Percentiles rank a stretch among this genome's conserved stretches.
These are phyloP conservation scores for Talaromyces amestolkiae DNA, from an alignment of 2,329 filamentous ascomycete species.

Conservation along the genomic window DNA sequence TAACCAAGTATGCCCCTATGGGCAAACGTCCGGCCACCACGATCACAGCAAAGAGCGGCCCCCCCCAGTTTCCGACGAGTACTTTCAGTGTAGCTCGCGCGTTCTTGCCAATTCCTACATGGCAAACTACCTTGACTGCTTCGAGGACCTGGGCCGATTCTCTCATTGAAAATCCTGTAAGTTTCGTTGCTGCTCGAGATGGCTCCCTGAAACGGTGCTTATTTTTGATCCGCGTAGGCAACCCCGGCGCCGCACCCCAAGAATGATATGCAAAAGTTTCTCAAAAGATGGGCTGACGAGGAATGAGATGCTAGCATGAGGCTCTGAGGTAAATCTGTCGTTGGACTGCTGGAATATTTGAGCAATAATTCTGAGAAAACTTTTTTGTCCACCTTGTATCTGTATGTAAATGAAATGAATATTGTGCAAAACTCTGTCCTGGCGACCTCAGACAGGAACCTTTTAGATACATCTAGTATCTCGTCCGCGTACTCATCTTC, in stretches of 20 bases:
- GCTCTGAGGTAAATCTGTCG: neutral
- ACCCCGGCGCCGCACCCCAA: conserved; percentile 52
- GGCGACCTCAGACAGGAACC: too few species aligned
- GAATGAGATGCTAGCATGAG: neutral
- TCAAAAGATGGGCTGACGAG: conserved; percentile 58
- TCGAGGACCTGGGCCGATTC: conserved; percentile 51
- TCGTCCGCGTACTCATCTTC: neutral
- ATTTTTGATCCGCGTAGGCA: conserved; percentile 42
- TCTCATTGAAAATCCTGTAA: conserved; percentile 60
- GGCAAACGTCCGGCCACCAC: conserved; percentile 58
- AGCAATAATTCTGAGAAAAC: neutral
- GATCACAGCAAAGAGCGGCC: conserved; percentile 54
- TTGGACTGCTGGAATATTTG: neutral
- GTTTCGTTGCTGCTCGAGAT: conserved; percentile 28
- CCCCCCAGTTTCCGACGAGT: conserved; percentile 56
- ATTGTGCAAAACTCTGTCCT: neutral
- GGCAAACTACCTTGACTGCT: conserved; percentile 52
- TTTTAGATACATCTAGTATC: neutral
- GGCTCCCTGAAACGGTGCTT: neutral
- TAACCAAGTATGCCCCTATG: conserved; percentile 61
- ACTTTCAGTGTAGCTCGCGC: conserved; percentile 53
- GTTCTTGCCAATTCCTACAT: conserved; percentile 46
- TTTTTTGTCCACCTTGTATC: neutral
- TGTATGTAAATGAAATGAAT: neutral
- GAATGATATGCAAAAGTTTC: conserved; percentile 56